These are phyloP conservation scores for Capsicum rhomboideum DNA, from an alignment of 257 asterid species.

Conservation along the genomic window DNA sequence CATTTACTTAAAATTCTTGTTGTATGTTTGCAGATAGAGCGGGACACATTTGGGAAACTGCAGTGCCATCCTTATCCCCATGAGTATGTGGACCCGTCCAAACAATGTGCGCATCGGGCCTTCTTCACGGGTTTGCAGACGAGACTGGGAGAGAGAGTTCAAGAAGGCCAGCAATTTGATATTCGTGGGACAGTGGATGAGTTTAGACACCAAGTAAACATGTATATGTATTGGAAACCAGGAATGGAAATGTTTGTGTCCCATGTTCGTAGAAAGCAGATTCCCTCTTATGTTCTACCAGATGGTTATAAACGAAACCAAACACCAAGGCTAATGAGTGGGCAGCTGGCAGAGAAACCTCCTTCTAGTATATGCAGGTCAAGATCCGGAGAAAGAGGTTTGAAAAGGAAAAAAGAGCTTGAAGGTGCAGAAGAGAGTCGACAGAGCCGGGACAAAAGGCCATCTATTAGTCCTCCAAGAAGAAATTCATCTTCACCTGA, in stretches of 20 bases:
- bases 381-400: constrained; percentile 16
- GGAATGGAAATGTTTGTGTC: constrained; percentile 89
- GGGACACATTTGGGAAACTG: constrained; percentile 73
- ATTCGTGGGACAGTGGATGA: constrained; percentile 89
- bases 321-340: constrained; percentile 33
- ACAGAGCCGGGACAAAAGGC: constrained; percentile 47
- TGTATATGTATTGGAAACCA: constrained; percentile 77
- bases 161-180: constrained; percentile 93
- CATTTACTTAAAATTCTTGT: constrained; percentile 10
- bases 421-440: constrained; percentile 28
- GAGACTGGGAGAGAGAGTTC: constrained; percentile 73
- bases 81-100: constrained; percentile 56
- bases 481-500: constrained; percentile 57
- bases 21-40: constrained; percentile 71
- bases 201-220: constrained; percentile 71
- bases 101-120: constrained; percentile 64
- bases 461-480: constrained; percentile 46
- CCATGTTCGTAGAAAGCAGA: constrained; percentile 87
- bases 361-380: constrained; percentile 26
- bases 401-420: constrained; percentile 31
- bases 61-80: constrained; percentile 94
- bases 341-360: constrained; percentile 33
- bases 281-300: constrained; percentile 73
- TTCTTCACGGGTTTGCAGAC: constrained; percentile 91
- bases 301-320: constrained; percentile 72